These are phyloP conservation scores for Cryomyces antarcticus DNA, from an alignment of 495 filamentous ascomycete species.

Conservation along the genomic window DNA sequence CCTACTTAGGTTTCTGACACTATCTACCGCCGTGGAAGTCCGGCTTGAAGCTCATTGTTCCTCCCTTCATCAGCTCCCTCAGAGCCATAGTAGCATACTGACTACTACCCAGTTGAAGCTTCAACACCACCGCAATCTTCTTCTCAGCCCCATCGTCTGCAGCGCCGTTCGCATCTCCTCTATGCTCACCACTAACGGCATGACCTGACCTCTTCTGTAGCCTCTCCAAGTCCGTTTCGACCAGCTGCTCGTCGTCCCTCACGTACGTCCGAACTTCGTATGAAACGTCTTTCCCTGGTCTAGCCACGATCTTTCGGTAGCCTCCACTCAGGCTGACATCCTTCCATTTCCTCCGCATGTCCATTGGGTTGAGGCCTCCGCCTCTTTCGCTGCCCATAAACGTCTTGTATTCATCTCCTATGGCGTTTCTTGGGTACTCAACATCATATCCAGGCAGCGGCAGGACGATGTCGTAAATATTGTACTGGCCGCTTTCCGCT, in stretches of 20 bases:
- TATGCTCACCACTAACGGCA: neutral
- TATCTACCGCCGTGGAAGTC: constrained; percentile 19
- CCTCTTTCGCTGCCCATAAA: constrained; percentile 69
- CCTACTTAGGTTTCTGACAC: too few species aligned
- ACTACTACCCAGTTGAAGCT: constrained; percentile 64
- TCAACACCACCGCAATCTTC: constrained; percentile 72
- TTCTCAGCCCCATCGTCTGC: neutral
- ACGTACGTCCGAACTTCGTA: constrained; percentile 50
- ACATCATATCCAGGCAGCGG: constrained; percentile 86
- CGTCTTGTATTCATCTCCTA: constrained; percentile 55
- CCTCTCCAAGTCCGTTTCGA: constrained; percentile 60
- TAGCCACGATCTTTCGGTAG: constrained; percentile 70
- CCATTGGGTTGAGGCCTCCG: constrained; percentile 55
- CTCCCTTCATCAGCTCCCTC: constrained; percentile 64
- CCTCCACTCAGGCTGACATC: constrained; percentile 76
- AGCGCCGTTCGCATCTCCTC: neutral
- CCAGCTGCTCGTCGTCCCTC: constrained; percentile 59
- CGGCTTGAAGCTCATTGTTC: constrained; percentile 39
- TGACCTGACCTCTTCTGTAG: constrained; percentile 13
- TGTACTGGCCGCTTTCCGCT: constrained; percentile 55
- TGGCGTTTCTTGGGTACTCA: constrained; percentile 63
- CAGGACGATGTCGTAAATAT: constrained; percentile 79
- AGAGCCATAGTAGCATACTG: constrained; percentile 92
- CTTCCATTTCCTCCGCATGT: constrained; percentile 71
- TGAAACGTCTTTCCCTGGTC: constrained; percentile 31